Percentiles rank a stretch among this genome's conserved stretches.
Evolutionary conservation across 2,329 filamentous ascomycete species (phyloP).

Genomic region (Penicillium polonicum): DNA sequence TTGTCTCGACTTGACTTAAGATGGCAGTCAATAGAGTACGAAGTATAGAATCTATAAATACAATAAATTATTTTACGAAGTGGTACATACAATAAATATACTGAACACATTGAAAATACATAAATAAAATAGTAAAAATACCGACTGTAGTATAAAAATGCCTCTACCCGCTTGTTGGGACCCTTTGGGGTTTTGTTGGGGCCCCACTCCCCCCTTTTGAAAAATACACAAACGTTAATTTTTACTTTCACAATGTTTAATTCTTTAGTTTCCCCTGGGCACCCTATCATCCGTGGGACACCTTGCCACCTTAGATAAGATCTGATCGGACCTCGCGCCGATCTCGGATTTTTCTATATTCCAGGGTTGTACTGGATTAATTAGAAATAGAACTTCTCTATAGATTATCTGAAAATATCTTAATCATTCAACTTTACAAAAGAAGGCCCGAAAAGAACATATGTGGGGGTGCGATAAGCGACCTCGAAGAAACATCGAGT

Average conservation of each 20-base stretch:
- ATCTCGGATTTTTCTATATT: background rate
- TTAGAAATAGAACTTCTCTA: background rate
- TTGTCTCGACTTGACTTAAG: background rate
- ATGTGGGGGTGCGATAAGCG: background rate
- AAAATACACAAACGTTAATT: constrained; percentile 10
- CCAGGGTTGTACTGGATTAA: background rate
- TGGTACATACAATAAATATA: background rate
- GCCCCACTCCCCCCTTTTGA: constrained; percentile 14
- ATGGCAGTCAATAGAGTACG: too few relatives aligned
- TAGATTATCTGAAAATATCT: background rate
- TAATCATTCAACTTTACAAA: background rate
- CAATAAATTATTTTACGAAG: background rate
- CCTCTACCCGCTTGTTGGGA: constrained; percentile 22
- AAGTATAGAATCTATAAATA: too few relatives aligned
- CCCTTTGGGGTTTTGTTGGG: constrained; percentile 25
- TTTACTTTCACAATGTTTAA: background rate
- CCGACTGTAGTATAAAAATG: background rate
- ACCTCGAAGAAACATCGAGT: background rate
- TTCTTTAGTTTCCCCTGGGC: background rate
- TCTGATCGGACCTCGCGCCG: background rate
- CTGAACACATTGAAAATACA: background rate
- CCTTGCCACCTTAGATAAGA: constrained; percentile 14
- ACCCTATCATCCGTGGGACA: background rate
- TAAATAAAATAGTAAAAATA: background rate
- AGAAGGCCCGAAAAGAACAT: too few relatives aligned